Evolutionary conservation across 352 stramenopile genomes (phyloP).

Genomic region (Peronosclerospora sorghi): DNA sequence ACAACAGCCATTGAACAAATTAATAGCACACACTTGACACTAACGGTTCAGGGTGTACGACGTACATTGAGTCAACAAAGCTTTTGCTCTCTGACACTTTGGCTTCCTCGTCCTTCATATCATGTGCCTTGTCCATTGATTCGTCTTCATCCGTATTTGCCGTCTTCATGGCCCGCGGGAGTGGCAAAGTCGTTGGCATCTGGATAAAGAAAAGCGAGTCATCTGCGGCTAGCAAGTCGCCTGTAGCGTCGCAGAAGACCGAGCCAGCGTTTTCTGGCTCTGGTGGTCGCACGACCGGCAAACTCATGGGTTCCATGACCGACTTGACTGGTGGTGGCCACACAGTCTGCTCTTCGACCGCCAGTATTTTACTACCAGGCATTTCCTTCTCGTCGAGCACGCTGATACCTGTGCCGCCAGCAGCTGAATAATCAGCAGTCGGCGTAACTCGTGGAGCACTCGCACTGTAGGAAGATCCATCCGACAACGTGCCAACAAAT

Average conservation of each 20-base stretch:
- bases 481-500: conserved; percentile 77
- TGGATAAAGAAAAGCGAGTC: conserved; percentile 78
- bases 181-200: conserved; percentile 70
- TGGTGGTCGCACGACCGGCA: conserved; percentile 54
- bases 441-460: conserved; percentile 24
- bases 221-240: conserved; percentile 42
- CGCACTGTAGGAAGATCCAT: conserved; percentile 63
- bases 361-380: conserved; percentile 32
- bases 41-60: no score
- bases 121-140: conserved; percentile 20
- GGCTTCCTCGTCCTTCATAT: conserved; percentile 6
- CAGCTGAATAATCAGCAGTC: conserved; percentile 34
- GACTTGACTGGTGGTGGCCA: conserved; percentile 75
- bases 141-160: conserved; percentile 23
- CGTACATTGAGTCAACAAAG: conserved; percentile 17
- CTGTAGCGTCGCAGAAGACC: conserved; percentile 53
- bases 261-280: conserved; percentile 48
- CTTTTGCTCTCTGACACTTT: conserved; percentile 9
- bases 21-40: background rate
- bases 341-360: conserved; percentile 57
- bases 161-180: conserved; percentile 34
- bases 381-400: conserved; percentile 65
- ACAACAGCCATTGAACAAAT: background rate
- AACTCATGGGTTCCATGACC: conserved; percentile 71
- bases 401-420: conserved; percentile 77